Evolutionary conservation across 352 stramenopile species (phyloP).

Genomic region (Phytophthora boehmeriae): DNA sequence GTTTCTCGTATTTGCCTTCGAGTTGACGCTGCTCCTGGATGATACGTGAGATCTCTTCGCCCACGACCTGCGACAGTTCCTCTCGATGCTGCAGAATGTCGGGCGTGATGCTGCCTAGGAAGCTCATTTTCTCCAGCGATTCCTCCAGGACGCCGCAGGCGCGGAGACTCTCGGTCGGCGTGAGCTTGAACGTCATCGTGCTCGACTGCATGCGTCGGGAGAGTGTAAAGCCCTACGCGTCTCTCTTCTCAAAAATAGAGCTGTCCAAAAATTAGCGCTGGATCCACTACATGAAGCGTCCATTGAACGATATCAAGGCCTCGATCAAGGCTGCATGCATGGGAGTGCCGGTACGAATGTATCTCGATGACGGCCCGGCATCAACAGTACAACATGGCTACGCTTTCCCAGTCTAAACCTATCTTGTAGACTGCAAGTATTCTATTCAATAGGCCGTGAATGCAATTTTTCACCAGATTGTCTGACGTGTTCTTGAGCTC

Average conservation of each 20-base stretch:
- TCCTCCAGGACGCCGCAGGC: constrained; percentile 89
- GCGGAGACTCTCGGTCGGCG: constrained; percentile 66
- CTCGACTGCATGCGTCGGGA: not conserved
- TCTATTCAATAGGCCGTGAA: no score
- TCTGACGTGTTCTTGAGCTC: no score
- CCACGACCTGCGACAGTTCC: constrained; percentile 92
- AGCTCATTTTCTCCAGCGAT: constrained; percentile 90
- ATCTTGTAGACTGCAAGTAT: no score
- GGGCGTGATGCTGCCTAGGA: constrained; percentile 90
- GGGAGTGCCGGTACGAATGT: no score
- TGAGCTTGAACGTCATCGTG: constrained; percentile 65
- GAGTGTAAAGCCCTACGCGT: not conserved
- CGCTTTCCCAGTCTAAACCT: no score
- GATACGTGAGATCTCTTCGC: constrained; percentile 93
- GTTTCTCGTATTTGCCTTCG: constrained; percentile 89
- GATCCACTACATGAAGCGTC: no score
- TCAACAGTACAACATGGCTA: no score
- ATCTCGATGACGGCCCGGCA: no score
- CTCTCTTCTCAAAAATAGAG: not conserved
- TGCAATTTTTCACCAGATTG: no score
- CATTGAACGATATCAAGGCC: no score
- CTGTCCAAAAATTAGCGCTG: not conserved
- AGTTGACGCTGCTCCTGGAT: constrained; percentile 91
- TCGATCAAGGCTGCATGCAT: no score
- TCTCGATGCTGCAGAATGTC: constrained; percentile 93